Conservation (phyloP, 2,329 filamentous ascomycete species). For the Myriangium duriaei region DNA sequence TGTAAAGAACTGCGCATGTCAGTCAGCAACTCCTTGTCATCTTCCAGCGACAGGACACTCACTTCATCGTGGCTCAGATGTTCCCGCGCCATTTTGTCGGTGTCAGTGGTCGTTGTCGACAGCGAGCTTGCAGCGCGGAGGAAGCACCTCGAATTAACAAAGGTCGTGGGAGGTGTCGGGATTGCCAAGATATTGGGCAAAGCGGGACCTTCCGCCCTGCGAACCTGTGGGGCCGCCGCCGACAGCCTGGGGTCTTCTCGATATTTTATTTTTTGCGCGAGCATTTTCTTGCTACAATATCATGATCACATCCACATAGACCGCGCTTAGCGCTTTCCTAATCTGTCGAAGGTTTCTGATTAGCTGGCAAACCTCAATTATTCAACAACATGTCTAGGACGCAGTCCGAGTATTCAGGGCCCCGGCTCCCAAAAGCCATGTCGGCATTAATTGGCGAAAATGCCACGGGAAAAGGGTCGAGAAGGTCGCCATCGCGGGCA, state of each 20-base stretch:
- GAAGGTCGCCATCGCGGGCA: slow-evolving; percentile 18
- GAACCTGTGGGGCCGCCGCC: background rate
- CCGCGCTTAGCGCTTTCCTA: too few species aligned
- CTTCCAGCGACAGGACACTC: too few species aligned
- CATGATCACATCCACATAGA: too few species aligned
- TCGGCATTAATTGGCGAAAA: slow-evolving; percentile 15
- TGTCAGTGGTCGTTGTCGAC: slow-evolving; percentile 3
- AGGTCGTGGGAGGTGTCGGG: too few species aligned
- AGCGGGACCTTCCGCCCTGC: background rate
- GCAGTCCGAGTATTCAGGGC: background rate
- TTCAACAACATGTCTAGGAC: too few species aligned
- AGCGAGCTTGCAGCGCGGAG: background rate
- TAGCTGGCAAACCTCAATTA: too few species aligned
- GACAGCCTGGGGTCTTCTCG: background rate
- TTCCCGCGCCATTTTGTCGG: slow-evolving; percentile 32
- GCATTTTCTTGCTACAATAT: background rate
- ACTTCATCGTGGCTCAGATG: slow-evolving; percentile 53
- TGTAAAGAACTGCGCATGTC: slow-evolving; percentile 54
- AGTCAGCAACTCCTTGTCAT: too few species aligned
- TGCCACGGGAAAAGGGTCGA: slow-evolving; percentile 9
- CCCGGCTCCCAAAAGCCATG: slow-evolving; percentile 2
- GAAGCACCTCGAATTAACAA: too few species aligned
- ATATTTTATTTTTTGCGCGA: background rate
- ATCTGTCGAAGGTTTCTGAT: too few species aligned
- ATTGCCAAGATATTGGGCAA: too few species aligned